Percentiles rank a stretch among this genome's conserved stretches.
Evolutionary conservation across 179 eudicot species (phyloP).

Genomic region (Carnegiea gigantea): DNA sequence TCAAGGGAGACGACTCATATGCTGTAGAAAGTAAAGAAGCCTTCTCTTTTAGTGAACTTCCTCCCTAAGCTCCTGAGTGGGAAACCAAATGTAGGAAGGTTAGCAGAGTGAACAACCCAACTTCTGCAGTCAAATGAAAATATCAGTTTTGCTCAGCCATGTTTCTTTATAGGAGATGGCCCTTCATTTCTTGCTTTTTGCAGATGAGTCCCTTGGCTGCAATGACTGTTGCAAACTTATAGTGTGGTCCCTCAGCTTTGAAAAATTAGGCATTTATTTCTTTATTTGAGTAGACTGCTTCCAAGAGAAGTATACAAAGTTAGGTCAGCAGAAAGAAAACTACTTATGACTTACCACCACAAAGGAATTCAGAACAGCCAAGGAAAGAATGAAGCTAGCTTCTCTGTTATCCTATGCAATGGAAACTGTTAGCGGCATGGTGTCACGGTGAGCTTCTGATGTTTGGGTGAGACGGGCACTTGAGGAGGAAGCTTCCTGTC

Average conservation of each 20-base stretch:
- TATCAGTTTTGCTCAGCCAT: constrained; percentile 9
- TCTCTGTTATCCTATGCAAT: constrained; percentile 26
- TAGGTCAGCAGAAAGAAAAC: constrained; percentile 27
- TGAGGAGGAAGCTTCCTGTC: constrained; percentile 13
- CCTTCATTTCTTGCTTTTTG: constrained; percentile 16
- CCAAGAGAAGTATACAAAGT: constrained; percentile 7
- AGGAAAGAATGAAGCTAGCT: constrained; percentile 31
- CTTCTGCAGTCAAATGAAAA: constrained; percentile 25
- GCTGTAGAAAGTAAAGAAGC: not conserved
- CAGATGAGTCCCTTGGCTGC: constrained; percentile 3
- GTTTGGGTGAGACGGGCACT: constrained; percentile 24
- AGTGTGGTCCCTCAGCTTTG: constrained; percentile 19
- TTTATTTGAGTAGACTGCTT: not conserved
- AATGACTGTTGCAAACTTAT: constrained; percentile 10
- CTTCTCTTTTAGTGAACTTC: constrained; percentile 23
- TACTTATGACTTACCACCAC: constrained; percentile 10
- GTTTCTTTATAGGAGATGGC: constrained; percentile 7
- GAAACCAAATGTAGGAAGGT: constrained; percentile 15
- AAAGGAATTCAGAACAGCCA: constrained; percentile 15
- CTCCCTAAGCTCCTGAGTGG: constrained; percentile 18
- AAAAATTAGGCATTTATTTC: not conserved
- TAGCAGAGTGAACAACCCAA: constrained; percentile 16
- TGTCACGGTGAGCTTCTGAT: constrained; percentile 30
- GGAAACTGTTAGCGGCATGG: constrained; percentile 12
- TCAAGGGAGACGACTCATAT: constrained; percentile 17